Conservation (phyloP, 768 basidiomycete species). For the Holtermannia corniformis region DNA sequence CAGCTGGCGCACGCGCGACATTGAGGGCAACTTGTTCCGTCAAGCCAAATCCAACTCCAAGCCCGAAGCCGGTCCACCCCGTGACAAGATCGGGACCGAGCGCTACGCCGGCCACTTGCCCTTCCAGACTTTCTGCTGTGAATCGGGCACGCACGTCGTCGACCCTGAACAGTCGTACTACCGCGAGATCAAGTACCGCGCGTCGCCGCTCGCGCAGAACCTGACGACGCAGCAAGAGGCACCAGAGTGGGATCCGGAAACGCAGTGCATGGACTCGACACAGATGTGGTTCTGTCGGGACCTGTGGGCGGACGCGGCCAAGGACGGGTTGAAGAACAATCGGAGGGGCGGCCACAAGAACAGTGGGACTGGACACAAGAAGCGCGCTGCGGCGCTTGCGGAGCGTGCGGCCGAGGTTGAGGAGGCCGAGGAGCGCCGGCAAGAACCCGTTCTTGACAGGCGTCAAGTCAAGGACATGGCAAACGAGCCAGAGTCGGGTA, state of each 20-base stretch:
- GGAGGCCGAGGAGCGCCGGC: constrained; percentile 6
- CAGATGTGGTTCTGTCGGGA: constrained; percentile 99
- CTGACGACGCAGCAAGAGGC: constrained; percentile 49
- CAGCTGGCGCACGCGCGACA: constrained; percentile 95
- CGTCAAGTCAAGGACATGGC: constrained; percentile 11
- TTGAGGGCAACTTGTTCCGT: constrained; percentile 95
- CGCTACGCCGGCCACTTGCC: constrained; percentile 88
- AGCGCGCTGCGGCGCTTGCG: constrained; percentile 3
- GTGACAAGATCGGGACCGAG: constrained; percentile 67
- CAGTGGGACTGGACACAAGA: constrained; percentile 15
- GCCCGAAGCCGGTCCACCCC: constrained; percentile 80
- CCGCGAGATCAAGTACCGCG: constrained; percentile 72
- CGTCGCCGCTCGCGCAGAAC: constrained; percentile 73
- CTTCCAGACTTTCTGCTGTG: constrained; percentile 98
- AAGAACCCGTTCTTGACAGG: too few relatives aligned
- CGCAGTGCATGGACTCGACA: constrained; percentile 83
- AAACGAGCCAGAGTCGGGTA: constrained; percentile 36
- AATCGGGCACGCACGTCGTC: constrained; percentile 92
- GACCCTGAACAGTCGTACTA: constrained; percentile 96
- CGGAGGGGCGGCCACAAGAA: constrained; percentile 30
- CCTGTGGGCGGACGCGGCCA: constrained; percentile 83
- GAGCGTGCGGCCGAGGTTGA: constrained; percentile 12
- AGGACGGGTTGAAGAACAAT: constrained; percentile 50
- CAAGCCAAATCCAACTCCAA: constrained; percentile 91
- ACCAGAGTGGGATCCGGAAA: constrained; percentile 65